phyloP scores from a whole-genome alignment of 495 filamentous ascomycete genomes.

The Aspergillus bridgeri region DNA sequence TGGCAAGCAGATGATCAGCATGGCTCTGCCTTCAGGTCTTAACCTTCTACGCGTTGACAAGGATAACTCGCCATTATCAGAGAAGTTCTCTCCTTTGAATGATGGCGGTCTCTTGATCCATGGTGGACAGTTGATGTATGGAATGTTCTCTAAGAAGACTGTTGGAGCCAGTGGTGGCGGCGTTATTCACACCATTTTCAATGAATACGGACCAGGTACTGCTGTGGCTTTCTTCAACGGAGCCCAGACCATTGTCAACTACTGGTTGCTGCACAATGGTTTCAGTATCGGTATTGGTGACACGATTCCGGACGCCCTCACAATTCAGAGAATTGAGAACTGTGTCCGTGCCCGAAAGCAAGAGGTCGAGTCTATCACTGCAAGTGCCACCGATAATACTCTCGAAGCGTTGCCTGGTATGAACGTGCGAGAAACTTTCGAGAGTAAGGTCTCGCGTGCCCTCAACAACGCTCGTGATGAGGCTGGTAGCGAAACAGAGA shows the following conservation, averaged over 20 bases:
- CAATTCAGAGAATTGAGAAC: slow-evolving; percentile 76
- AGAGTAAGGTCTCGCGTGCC: slow-evolving; percentile 88
- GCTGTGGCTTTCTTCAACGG: slow-evolving; percentile 95
- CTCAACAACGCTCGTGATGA: slow-evolving; percentile 94
- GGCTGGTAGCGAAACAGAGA: slow-evolving; percentile 85
- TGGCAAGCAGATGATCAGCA: slow-evolving; percentile 95
- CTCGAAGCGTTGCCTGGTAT: slow-evolving; percentile 91
- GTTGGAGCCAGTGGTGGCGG: slow-evolving; percentile 83
- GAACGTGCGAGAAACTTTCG: slow-evolving; percentile 97
- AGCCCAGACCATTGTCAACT: slow-evolving; percentile 85
- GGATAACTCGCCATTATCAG: slow-evolving; percentile 47
- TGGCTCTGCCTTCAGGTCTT: slow-evolving; percentile 83
- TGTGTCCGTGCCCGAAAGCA: slow-evolving; percentile 75
- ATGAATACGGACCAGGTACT: slow-evolving; percentile 80
- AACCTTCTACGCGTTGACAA: slow-evolving; percentile 67
- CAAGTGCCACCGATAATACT: slow-evolving; percentile 73
- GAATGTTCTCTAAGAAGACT: slow-evolving; percentile 87
- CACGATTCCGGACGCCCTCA: slow-evolving; percentile 83
- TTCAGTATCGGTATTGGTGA: slow-evolving; percentile 99
- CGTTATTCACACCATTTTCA: slow-evolving; percentile 94
- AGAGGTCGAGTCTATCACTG: slow-evolving; percentile 70
- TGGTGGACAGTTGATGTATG: slow-evolving; percentile 85
- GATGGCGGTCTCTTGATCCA: slow-evolving; percentile 82
- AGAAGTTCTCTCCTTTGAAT: slow-evolving; percentile 61
- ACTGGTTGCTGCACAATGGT: slow-evolving; percentile 97